phyloP scores from a whole-genome alignment of 805 yeast species.

The Scheffersomyces spartinae region DNA sequence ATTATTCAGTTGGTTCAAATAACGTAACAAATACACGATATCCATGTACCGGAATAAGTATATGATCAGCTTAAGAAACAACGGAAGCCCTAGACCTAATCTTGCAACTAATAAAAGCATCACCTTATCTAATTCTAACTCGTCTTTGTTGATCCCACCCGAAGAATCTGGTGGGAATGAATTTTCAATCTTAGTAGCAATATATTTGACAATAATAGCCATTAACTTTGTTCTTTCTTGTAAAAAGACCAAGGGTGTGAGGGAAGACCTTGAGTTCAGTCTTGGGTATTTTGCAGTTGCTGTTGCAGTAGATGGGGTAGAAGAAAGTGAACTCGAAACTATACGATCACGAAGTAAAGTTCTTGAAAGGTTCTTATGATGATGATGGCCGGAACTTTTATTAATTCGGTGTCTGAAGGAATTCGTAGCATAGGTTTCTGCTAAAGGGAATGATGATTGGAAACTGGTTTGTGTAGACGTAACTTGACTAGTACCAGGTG shows the following conservation, averaged over 20 bases:
- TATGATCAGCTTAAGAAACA: conserved; percentile 29
- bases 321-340: not conserved
- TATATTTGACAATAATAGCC: conserved; percentile 30
- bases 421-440: conserved; percentile 1
- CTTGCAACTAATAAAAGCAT: conserved; percentile 26
- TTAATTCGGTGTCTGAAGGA: conserved; percentile 9
- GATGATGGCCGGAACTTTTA: conserved; percentile 1
- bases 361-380: not conserved
- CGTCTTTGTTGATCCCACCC: conserved; percentile 8
- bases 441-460: not conserved
- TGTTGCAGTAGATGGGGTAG: not conserved
- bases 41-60: conserved; percentile 36
- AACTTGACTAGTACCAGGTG: too few relatives aligned
- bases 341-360: not conserved
- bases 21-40: conserved; percentile 31
- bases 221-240: conserved; percentile 25
- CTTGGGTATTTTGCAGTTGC: not conserved
- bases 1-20: conserved; percentile 33
- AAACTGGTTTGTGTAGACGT: conserved; percentile 1
- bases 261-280: conserved; percentile 1
- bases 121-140: conserved; percentile 29
- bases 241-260: conserved; percentile 2
- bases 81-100: conserved; percentile 20
- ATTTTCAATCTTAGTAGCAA: conserved; percentile 30
- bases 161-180: conserved; percentile 32